These are phyloP conservation scores for Flueggea neowawraea DNA, from an alignment of 441 rosid genomes.

Conservation along the genomic window DNA sequence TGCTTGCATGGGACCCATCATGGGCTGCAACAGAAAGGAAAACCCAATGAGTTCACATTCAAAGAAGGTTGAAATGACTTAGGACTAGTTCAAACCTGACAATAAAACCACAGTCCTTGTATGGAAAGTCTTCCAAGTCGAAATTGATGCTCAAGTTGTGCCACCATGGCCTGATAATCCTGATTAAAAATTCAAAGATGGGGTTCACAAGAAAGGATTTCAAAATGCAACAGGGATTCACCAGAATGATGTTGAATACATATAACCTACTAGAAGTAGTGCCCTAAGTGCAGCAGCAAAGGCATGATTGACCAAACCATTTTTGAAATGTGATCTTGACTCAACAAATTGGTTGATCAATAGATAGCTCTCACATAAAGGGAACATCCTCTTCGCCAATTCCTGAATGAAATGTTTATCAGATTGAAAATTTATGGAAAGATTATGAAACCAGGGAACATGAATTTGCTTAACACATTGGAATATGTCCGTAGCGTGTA, in stretches of 20 bases:
- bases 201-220: background rate
- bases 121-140: constrained; percentile 94
- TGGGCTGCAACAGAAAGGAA: constrained; percentile 53
- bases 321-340: constrained; percentile 92
- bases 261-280: constrained; percentile 77
- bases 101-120: constrained; percentile 98
- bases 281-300: constrained; percentile 94
- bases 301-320: constrained; percentile 94
- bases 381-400: constrained; percentile 77
- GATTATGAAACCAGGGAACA: constrained; percentile 1
- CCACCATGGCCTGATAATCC: constrained; percentile 97
- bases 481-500: too few relatives aligned
- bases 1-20: constrained; percentile 94
- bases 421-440: constrained; percentile 19
- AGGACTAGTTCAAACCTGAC: constrained; percentile 65
- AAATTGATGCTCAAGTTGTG: constrained; percentile 98
- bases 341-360: constrained; percentile 90
- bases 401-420: constrained; percentile 55
- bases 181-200: constrained; percentile 20
- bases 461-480: constrained; percentile 9
- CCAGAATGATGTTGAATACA: constrained; percentile 23
- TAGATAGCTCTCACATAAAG: constrained; percentile 81
- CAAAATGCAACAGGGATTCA: constrained; percentile 16
- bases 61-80: constrained; percentile 9
- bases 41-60: constrained; percentile 15